These are phyloP conservation scores for Gloeophyllum trabeum DNA, from an alignment of 768 basidiomycete species.

Conservation along the genomic window DNA sequence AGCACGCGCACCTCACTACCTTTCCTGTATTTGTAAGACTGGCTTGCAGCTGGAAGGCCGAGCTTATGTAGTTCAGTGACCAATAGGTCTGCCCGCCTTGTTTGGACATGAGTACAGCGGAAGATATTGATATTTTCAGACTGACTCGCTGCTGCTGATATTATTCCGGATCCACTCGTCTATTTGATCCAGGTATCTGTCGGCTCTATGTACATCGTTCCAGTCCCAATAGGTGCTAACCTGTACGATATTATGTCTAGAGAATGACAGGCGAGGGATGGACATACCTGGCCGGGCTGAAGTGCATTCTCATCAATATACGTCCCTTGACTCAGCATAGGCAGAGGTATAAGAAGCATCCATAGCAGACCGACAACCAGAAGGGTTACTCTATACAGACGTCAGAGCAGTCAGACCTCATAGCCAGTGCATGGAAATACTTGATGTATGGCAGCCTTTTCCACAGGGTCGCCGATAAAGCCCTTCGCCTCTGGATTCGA, in stretches of 20 bases:
- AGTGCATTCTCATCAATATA: conserved; percentile 96
- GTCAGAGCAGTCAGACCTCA: conserved; percentile 2
- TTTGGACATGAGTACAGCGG: conserved; percentile 1
- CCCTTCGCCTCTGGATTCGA: conserved; percentile 35
- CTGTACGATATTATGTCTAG: conserved; percentile 25
- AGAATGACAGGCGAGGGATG: conserved; percentile 2
- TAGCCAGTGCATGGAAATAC: conserved; percentile 3
- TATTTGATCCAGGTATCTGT: conserved; percentile 63
- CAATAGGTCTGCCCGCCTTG: conserved; percentile 58
- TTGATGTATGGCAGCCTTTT: conserved; percentile 18
- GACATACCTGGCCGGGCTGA: conserved; percentile 76
- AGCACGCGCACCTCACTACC: conserved; percentile 36
- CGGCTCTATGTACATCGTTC: conserved; percentile 82
- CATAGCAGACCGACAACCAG: conserved; percentile 67
- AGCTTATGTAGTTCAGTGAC: conserved; percentile 57
- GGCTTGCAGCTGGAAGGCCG: conserved; percentile 61
- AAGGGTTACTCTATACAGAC: conserved; percentile 35
- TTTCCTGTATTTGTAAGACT: conserved; percentile 51
- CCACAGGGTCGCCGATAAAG: conserved; percentile 21
- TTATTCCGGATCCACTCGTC: conserved; percentile 53
- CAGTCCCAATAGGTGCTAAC: conserved; percentile 90
- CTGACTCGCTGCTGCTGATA: conserved; percentile 65
- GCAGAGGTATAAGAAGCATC: conserved; percentile 68
- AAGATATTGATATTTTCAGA: conserved; percentile 4
- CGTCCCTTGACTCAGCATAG: conserved; percentile 49